Percentiles rank a stretch among this genome's conserved stretches.
Evolutionary conservation across 2,329 filamentous ascomycete species (phyloP).

Genomic region (Plenodomus lindquistii): DNA sequence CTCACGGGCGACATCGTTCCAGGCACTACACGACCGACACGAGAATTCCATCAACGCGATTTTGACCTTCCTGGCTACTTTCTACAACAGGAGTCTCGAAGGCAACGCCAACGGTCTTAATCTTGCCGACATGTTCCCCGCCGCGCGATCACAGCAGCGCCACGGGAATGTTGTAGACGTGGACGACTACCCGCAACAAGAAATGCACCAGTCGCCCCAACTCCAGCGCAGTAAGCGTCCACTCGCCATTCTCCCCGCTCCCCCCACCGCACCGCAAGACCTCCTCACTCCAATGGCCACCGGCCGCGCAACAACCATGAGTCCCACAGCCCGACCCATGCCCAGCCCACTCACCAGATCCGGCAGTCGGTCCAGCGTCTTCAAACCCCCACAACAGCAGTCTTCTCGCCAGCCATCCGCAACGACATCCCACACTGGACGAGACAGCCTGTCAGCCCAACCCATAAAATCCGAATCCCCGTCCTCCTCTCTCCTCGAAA

Average conservation of each 20-base stretch:
- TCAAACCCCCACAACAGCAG: conserved; percentile 25
- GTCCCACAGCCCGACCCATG: conserved; percentile 30
- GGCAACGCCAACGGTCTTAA: conserved; percentile 76
- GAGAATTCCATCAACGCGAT: conserved; percentile 99
- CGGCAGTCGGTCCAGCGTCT: conserved; percentile 23
- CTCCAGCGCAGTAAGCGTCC: conserved; percentile 45
- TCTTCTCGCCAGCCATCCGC: conserved; percentile 18
- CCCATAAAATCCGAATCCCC: conserved; percentile 50
- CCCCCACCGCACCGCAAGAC: conserved; percentile 32
- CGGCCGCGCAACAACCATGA: conserved; percentile 39
- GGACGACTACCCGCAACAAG: conserved; percentile 55
- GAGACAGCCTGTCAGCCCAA: conserved; percentile 15
- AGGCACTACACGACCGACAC: conserved; percentile 91
- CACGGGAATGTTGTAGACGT: conserved; percentile 67
- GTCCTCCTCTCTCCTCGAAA: conserved; percentile 43
- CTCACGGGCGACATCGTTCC: conserved; percentile 84
- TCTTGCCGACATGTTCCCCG: conserved; percentile 81
- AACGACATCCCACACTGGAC: conserved; percentile 8
- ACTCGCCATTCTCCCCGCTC: conserved; percentile 43
- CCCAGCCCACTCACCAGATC: conserved; percentile 30
- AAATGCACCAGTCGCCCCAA: conserved; percentile 35
- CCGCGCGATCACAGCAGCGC: conserved; percentile 59
- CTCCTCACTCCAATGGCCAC: conserved; percentile 16
- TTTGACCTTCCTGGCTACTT: conserved; percentile 91
- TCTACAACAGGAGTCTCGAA: conserved; percentile 92